Evolutionary conservation across 345 rosid genomes (phyloP), one percentile per base, ranked within the genome.

Genomic region (Moringa oleifera): DNA sequence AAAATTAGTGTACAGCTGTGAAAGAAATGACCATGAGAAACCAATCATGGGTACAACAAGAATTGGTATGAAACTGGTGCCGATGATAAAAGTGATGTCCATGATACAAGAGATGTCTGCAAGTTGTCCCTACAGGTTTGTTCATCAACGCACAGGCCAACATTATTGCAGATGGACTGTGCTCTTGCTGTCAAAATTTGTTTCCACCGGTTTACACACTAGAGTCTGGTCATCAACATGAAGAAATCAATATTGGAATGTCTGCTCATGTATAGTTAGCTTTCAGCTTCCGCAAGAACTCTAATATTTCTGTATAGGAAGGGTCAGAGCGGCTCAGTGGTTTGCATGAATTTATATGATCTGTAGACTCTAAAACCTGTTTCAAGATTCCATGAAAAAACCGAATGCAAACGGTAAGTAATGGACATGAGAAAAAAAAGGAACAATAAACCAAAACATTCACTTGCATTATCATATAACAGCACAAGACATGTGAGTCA

Each of bases 331-430:
- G 93, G 78, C 83, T 85, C 22, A 90, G 71, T 19, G 99, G 99
- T 76, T 90, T 90, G 79, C 99, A 94, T 55, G 97, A 94, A 69
- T 94, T 94, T 70, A 94, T 90, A 68, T 94, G 96, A 77, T 94
- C 97, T 60, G 97, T 88, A 19, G 97, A 88, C 25, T 90, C 91
- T 55, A 94, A 74, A 18, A 94, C 96, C 99, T 94, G 91, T 69
- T 69, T 64, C 77, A 51, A 13, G 61, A 10, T 25, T 61, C 20
- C n/a, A 41, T 20, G 22, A 57, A 20, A 51, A 54, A 23, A 51
- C 47, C 33, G 25, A 49, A 57, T 4, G 47, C 12, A 5, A 15
- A 7, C 17, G 13, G 12, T 41, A 41, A 41, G 47, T 7, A 41
- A 41, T 33, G 5, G 37, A 33, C 6, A 33, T 33, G 37, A 33